Conservation (phyloP, 805 yeast species). For the Ascoidea tarda region DNA sequence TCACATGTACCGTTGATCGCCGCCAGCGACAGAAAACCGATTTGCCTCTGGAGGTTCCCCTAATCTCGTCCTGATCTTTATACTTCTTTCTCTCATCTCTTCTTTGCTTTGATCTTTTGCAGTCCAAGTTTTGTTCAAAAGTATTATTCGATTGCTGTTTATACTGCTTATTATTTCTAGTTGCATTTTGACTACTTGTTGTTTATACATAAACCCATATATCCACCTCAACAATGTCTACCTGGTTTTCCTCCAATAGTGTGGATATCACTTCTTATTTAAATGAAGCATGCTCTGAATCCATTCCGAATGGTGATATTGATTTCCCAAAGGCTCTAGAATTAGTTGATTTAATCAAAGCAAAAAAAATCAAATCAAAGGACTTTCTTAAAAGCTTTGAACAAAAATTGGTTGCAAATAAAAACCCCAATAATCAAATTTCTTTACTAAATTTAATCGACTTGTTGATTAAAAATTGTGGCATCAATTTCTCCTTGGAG, state of each 20-base stretch:
- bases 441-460: slow-evolving; percentile 70
- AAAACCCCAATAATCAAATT: slow-evolving; percentile 70
- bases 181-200: too few relatives aligned
- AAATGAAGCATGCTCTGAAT: slow-evolving; percentile 53
- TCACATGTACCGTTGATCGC: too few relatives aligned
- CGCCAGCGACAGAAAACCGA: too few relatives aligned
- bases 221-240: background rate
- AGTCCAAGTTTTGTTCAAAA: too few relatives aligned
- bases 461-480: slow-evolving; percentile 86
- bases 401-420: slow-evolving; percentile 46
- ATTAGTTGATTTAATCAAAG: slow-evolving; percentile 73
- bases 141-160: too few relatives aligned
- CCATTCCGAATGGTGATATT: slow-evolving; percentile 66
- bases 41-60: too few relatives aligned
- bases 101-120: too few relatives aligned
- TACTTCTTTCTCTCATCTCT: too few relatives aligned
- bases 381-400: slow-evolving; percentile 80
- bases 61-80: too few relatives aligned
- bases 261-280: slow-evolving; percentile 38
- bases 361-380: slow-evolving; percentile 63
- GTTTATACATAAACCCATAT: too few relatives aligned
- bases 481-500: slow-evolving; percentile 68
- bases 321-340: slow-evolving; percentile 61
- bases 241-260: slow-evolving; percentile 19
- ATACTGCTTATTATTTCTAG: too few relatives aligned